Conservation (phyloP, 768 basidiomycete genomes). For the Cubamyces sp. region DNA sequence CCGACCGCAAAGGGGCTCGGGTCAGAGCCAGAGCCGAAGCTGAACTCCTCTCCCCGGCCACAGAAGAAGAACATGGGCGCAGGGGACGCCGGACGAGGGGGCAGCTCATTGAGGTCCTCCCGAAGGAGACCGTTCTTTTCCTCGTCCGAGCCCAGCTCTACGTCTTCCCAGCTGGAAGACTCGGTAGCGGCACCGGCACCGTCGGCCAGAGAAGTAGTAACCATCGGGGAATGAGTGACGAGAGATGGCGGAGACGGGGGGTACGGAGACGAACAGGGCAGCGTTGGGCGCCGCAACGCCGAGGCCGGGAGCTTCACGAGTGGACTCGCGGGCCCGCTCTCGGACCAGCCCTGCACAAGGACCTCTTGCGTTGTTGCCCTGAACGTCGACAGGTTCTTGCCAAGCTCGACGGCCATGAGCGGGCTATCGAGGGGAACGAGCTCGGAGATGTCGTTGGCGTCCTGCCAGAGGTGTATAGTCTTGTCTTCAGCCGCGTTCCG, state of each 20-base stretch:
- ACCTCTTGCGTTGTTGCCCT: neutral
- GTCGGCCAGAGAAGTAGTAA: too few relatives aligned
- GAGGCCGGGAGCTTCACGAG: neutral
- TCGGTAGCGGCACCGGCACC: neutral
- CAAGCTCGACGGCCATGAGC: slow-evolving; percentile 3
- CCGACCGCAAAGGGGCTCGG: too few relatives aligned
- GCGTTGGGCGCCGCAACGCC: neutral
- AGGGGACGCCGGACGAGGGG: slow-evolving; percentile 8
- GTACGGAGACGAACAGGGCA: too few relatives aligned
- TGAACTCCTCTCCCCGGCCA: neutral
- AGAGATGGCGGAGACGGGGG: too few relatives aligned
- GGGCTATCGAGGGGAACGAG: slow-evolving; percentile 1
- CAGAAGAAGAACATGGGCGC: slow-evolving; percentile 9
- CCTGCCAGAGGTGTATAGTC: neutral
- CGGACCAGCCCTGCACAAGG: neutral
- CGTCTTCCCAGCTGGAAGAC: neutral
- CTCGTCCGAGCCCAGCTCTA: neutral
- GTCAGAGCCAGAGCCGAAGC: too few relatives aligned
- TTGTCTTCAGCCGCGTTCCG: neutral
- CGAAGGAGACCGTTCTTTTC: neutral
- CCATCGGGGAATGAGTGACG: too few relatives aligned
- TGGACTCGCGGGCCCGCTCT: neutral
- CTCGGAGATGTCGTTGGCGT: neutral
- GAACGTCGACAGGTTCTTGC: neutral
- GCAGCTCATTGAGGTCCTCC: neutral